These are phyloP conservation scores for Aspergillus melleus DNA, from an alignment of 2,329 filamentous ascomycete species.

Conservation along the genomic window DNA sequence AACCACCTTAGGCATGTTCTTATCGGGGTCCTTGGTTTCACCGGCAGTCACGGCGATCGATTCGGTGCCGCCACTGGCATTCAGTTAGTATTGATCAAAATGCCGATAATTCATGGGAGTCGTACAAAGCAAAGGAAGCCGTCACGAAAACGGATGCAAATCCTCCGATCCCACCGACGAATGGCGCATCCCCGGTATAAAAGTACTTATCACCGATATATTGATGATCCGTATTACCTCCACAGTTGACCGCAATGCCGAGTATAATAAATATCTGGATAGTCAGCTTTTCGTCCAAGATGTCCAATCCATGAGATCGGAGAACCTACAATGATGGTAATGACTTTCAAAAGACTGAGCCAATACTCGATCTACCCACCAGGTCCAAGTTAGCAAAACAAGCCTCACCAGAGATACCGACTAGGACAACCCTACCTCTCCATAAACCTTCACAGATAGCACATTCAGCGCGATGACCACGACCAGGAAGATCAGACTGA, in stretches of 20 bases:
- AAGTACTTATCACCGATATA: slow-evolving; percentile 63
- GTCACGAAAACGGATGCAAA: slow-evolving; percentile 66
- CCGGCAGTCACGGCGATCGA: slow-evolving; percentile 66
- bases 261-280: slow-evolving; percentile 61
- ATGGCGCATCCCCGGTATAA: slow-evolving; percentile 61
- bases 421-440: slow-evolving; percentile 43
- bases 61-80: slow-evolving; percentile 57
- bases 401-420: not conserved
- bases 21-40: slow-evolving; percentile 63
- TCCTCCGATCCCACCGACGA: slow-evolving; percentile 64
- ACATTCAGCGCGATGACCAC: slow-evolving; percentile 56
- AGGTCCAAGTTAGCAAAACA: not conserved
- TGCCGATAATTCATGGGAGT: not conserved
- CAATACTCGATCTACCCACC: slow-evolving; percentile 40
- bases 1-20: slow-evolving; percentile 62
- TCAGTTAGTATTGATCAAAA: slow-evolving; percentile 11
- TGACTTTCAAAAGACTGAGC: slow-evolving; percentile 44
- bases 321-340: slow-evolving; percentile 41
- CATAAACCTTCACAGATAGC: slow-evolving; percentile 55
- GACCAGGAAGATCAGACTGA: slow-evolving; percentile 63
- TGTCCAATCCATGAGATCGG: too few species aligned
- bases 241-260: slow-evolving; percentile 61
- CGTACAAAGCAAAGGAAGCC: slow-evolving; percentile 60
- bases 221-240: slow-evolving; percentile 53
- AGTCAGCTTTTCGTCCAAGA: slow-evolving; percentile 36